A percentile compares a stretch with the other conserved stretches of the same genome.
These are phyloP conservation scores for Sugiyamaella xylanicola DNA, from an alignment of 1,139 yeast species.

Conservation along the genomic window DNA sequence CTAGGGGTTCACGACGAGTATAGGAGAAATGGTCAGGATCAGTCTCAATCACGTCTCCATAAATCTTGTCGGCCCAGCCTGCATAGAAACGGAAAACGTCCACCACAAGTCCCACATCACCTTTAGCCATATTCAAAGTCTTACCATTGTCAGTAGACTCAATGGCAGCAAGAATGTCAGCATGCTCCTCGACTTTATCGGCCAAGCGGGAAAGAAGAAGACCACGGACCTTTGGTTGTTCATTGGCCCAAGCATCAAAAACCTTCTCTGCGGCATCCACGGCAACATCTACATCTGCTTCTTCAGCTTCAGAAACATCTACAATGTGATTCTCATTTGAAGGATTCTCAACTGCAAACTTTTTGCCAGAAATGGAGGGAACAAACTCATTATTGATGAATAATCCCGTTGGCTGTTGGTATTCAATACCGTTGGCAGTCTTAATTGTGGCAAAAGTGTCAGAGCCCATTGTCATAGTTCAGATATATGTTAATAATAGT, in stretches of 20 bases:
- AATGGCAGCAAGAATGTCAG: conserved; percentile 53
- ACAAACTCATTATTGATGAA: conserved; percentile 83
- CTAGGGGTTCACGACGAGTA: conserved; percentile 71
- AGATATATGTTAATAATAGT: background rate
- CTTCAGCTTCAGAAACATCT: conserved; percentile 56
- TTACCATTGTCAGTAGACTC: conserved; percentile 68
- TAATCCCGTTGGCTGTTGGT: conserved; percentile 74
- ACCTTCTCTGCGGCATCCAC: conserved; percentile 60
- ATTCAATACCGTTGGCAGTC: conserved; percentile 58
- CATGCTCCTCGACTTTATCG: conserved; percentile 53
- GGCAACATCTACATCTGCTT: conserved; percentile 60
- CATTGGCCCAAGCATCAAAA: conserved; percentile 52
- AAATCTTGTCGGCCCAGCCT: conserved; percentile 82
- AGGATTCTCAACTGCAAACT: conserved; percentile 47
- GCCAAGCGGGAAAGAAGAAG: conserved; percentile 53
- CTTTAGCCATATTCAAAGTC: conserved; percentile 49
- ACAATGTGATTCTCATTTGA: conserved; percentile 56
- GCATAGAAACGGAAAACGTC: conserved; percentile 60
- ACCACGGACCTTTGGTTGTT: conserved; percentile 50
- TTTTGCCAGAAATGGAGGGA: conserved; percentile 60
- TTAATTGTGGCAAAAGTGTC: conserved; percentile 40
- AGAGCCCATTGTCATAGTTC: conserved; percentile 4
- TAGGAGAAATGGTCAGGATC: conserved; percentile 63
- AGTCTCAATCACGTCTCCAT: conserved; percentile 69
- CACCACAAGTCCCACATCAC: conserved; percentile 63